Base-by-base conservation (phyloP, 2,329 filamentous ascomycete genomes). In the Neopestalotiopsis rosae region DNA sequence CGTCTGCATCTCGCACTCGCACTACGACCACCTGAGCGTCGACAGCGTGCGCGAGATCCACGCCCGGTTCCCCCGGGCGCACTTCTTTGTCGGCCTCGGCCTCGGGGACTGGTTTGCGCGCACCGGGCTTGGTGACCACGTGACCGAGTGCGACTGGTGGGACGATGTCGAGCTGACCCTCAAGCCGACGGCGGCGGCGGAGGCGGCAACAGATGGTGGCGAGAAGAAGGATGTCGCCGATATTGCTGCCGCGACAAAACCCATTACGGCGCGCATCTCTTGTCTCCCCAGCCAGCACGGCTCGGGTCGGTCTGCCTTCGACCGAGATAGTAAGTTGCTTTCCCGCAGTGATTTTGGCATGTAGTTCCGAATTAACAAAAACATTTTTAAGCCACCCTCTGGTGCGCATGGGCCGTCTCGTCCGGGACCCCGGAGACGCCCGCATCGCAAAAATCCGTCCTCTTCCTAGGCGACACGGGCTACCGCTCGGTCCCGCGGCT, bases 91-190 rank as follows among this genome's bases (percentile, higher is more conserved):
- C 28, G 94, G 94, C 0, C 81, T 97, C 4, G 94, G 94, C 2
- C 89, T 97, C 68, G 93, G 92, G 79, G 83, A 87, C 62, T 98
- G 95, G 95, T 97, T 98, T 79, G 83, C 85, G 61, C 82, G 85
- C 3, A 86, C 85, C 32, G 94, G 93, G 1, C 88, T 97, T 67
- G 59, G 20, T 5, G 72, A 87, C 1, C 93, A 94, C 69, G 91
- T 95, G 58, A 97, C 94, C 0, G 95, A 98, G 82, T 80, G 98
- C 75, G 95, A 98, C 81, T 98, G 95, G 95, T 98, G 95, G 95
- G 91, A 97, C 74, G 91, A 93, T 71, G 87, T 90, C 5, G 90
- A 95, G 62, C 80, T 97, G n/a, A 89, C 83, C 0, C 81, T 97
- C 32, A 69, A 77, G 67, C 74, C 72, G 6, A 38, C 34, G 34